These are phyloP conservation scores for Fusarium kyushuense DNA, from an alignment of 2,329 filamentous ascomycete genomes.

Conservation along the genomic window DNA sequence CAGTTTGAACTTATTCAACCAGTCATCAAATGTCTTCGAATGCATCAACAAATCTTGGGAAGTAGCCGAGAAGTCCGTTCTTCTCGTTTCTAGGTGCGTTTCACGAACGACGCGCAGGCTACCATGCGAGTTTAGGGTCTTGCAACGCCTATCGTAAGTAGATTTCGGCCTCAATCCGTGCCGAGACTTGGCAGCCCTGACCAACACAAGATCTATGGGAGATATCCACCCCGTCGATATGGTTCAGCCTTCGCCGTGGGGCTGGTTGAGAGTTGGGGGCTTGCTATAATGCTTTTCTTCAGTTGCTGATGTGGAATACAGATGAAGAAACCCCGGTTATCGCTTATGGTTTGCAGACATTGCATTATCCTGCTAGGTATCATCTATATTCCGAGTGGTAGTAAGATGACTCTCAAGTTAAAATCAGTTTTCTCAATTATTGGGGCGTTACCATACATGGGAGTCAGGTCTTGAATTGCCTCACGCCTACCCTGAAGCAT, in stretches of 20 bases:
- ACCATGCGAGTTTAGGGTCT: not conserved
- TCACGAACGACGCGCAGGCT: not conserved
- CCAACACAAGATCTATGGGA: not conserved
- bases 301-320: no score
- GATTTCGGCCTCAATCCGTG: not conserved
- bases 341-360: no score
- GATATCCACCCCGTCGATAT: not conserved
- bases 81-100: not conserved
- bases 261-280: not conserved
- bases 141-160: not conserved
- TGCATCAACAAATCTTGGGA: not conserved
- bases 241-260: not conserved
- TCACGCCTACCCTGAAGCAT: not conserved
- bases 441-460: no score
- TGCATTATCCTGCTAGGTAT: no score
- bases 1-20: conserved; percentile 20
- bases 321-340: no score
- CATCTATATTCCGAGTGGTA: no score
- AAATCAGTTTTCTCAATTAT: no score
- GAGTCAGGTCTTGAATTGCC: not conserved
- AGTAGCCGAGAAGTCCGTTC: not conserved
- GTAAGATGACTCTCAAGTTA: no score
- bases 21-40: conserved; percentile 5
- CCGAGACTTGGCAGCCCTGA: not conserved
- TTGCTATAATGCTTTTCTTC: no score